Evolutionary conservation across 371 early-diverging fungal genomes (phyloP), one percentile per base, ranked within the genome.

Genomic region (Mucor irregularis): DNA sequence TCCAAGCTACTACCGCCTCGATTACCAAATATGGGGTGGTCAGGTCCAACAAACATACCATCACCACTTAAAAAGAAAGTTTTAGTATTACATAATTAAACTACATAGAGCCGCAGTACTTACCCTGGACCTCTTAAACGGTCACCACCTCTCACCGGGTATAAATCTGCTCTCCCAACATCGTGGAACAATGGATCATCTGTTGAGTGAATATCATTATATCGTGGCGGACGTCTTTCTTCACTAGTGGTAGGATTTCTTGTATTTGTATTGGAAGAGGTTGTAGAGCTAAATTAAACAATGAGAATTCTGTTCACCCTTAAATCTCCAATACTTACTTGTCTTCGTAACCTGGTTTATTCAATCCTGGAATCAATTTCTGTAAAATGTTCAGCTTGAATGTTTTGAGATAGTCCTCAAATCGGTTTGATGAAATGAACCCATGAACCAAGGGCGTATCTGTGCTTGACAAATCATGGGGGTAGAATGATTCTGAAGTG

Each of bases 41-140:
- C 82, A 3, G 96, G 96, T 8, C 94, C 95, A 7, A 94, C 91
- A 71, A 78, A 66, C 92, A 92, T 94, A 24, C 94, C 93, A 44
- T 86, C 91, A 10, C 89, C 89, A 48, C 61, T 35, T 26, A 26
- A 53, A 50, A 34, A 45, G 17, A 28, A 26, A 14, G 24, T 42
- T 30, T 22, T 42, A 11, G 19, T 17, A 14, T 2, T 37, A n/a
- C n/a, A 37, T 6, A n/a, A n/a, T n/a, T n/a, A n/a, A n/a, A n/a
- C n/a, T n/a, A 17, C 29, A 39, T 17, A 14, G 16, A 17, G 10
- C 10, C 5, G n/a, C 10, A 25, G 29, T 37, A 22, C 19, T 62
- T 78, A 78, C 79, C 76, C 76, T 47, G 74, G 74, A 52, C 68
- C 64, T 48, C 74, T 78, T 53, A 82, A 63, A 3, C 55, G 42